These are phyloP conservation scores for Irpex lacteus DNA, from an alignment of 1,284 basidiomycete genomes.

Conservation along the genomic window DNA sequence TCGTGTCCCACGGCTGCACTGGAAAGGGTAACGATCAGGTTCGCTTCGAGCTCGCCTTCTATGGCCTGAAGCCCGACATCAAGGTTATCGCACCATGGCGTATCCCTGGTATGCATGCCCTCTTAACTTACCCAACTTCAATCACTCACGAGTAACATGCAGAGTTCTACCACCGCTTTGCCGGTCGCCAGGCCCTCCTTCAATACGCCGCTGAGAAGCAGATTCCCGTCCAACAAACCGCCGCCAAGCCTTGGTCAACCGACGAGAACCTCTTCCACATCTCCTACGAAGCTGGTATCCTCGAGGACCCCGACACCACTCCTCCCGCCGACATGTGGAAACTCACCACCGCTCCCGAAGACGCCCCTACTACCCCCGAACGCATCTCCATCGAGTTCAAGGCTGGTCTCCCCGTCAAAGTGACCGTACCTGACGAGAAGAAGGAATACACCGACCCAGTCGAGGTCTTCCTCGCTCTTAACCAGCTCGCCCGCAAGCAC, in stretches of 20 bases:
- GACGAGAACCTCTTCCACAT: slow-evolving; percentile 99
- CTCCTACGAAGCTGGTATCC: slow-evolving; percentile 98
- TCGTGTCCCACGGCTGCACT: slow-evolving; percentile 97
- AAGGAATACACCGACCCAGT: slow-evolving; percentile 87
- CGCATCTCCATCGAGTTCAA: slow-evolving; percentile 84
- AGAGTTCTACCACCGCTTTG: slow-evolving; percentile 98
- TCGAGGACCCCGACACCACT: slow-evolving; percentile 95
- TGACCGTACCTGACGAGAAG: slow-evolving; percentile 50
- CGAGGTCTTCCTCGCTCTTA: slow-evolving; percentile 92
- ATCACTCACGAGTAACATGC: slow-evolving; percentile 1
- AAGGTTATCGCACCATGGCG: slow-evolving; percentile 99
- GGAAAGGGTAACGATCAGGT: slow-evolving; percentile 99
- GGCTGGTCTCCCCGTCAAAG: slow-evolving; percentile 83
- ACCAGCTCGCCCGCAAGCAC: slow-evolving; percentile 91
- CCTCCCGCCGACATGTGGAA: slow-evolving; percentile 99
- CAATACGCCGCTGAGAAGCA: slow-evolving; percentile 86
- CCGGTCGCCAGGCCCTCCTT: slow-evolving; percentile 91
- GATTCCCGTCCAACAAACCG: slow-evolving; percentile 95
- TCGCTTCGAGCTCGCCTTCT: slow-evolving; percentile 98
- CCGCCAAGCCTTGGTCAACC: slow-evolving; percentile 98
- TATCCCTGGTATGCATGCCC: slow-evolving; percentile 66
- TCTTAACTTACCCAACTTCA: background rate
- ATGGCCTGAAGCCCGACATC: slow-evolving; percentile 97
- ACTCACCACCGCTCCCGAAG: slow-evolving; percentile 83
- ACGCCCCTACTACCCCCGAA: slow-evolving; percentile 83